Evolutionary conservation across 768 basidiomycete genomes (phyloP).

Genomic region (Naganishia kalamii): DNA sequence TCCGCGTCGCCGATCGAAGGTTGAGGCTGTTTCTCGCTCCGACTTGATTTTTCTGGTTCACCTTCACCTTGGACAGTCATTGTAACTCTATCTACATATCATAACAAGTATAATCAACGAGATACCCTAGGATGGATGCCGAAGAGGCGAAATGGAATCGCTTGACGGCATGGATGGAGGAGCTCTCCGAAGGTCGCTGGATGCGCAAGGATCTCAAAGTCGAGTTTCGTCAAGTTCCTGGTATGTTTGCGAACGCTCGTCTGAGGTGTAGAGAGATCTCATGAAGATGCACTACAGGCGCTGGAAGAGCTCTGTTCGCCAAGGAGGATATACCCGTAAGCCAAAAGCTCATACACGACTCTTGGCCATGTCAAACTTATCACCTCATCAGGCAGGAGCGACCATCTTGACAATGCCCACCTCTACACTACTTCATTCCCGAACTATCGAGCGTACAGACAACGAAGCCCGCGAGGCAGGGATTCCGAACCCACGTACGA

Average conservation of each 20-base stretch:
- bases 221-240: conserved; percentile 54
- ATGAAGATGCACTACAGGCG: conserved; percentile 48
- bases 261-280: neutral
- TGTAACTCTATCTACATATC: too few species aligned
- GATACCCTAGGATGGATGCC: too few species aligned
- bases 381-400: conserved; percentile 50
- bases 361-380: neutral
- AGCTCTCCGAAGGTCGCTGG: conserved; percentile 17
- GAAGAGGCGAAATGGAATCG: neutral
- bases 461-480: neutral
- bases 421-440: conserved; percentile 63
- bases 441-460: conserved; percentile 53
- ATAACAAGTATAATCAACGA: too few species aligned
- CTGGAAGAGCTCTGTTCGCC: conserved; percentile 68
- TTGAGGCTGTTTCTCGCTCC: neutral
- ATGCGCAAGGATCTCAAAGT: conserved; percentile 49
- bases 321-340: conserved; percentile 50
- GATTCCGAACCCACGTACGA: conserved; percentile 50
- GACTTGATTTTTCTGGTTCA: too few species aligned
- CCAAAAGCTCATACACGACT: neutral
- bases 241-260: conserved; percentile 46
- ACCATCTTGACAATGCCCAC: conserved; percentile 66
- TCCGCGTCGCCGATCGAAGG: neutral
- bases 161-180: conserved; percentile 47
- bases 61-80: too few species aligned